These are phyloP conservation scores for Alternaria sp. DNA, from an alignment of 2,329 filamentous ascomycete species.

Conservation along the genomic window DNA sequence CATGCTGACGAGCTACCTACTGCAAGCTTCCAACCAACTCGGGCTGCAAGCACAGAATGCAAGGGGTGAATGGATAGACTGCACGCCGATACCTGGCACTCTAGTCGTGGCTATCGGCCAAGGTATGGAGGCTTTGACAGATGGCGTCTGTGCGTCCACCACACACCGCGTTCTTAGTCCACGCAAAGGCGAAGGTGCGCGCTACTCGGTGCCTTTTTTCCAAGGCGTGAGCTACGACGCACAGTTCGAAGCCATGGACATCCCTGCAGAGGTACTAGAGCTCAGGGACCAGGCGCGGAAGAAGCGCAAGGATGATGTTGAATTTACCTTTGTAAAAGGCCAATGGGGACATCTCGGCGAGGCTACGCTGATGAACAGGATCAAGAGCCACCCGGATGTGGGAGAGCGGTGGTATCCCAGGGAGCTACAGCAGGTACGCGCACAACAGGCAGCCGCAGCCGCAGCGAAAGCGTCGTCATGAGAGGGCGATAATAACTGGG, in stretches of 20 bases:
- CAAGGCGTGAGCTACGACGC: slow-evolving; percentile 84
- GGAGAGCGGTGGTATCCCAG: slow-evolving; percentile 74
- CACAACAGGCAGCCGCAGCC: slow-evolving; percentile 48
- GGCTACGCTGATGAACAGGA: slow-evolving; percentile 81
- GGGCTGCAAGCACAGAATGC: slow-evolving; percentile 87
- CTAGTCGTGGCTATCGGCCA: slow-evolving; percentile 89
- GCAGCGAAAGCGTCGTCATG: slow-evolving; percentile 16
- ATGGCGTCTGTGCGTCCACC: slow-evolving; percentile 80
- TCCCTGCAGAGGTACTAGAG: slow-evolving; percentile 69
- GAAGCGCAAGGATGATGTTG: slow-evolving; percentile 72
- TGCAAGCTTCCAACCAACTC: slow-evolving; percentile 78
- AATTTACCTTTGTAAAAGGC: slow-evolving; percentile 82
- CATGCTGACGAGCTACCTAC: slow-evolving; percentile 82
- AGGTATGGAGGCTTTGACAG: slow-evolving; percentile 83
- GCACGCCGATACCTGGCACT: slow-evolving; percentile 76
- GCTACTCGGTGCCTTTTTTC: slow-evolving; percentile 87
- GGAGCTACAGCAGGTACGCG: slow-evolving; percentile 54
- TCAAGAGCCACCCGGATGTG: slow-evolving; percentile 89
- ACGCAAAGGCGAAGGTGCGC: slow-evolving; percentile 70
- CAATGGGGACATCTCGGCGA: slow-evolving; percentile 75
- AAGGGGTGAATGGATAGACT: slow-evolving; percentile 81
- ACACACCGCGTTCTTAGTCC: slow-evolving; percentile 86
- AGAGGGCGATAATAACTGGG: not conserved
- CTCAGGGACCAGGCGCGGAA: slow-evolving; percentile 69
- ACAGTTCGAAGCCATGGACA: slow-evolving; percentile 78